phyloP scores from a whole-genome alignment of 2,329 filamentous ascomycete genomes.

The Xylaria sp. region DNA sequence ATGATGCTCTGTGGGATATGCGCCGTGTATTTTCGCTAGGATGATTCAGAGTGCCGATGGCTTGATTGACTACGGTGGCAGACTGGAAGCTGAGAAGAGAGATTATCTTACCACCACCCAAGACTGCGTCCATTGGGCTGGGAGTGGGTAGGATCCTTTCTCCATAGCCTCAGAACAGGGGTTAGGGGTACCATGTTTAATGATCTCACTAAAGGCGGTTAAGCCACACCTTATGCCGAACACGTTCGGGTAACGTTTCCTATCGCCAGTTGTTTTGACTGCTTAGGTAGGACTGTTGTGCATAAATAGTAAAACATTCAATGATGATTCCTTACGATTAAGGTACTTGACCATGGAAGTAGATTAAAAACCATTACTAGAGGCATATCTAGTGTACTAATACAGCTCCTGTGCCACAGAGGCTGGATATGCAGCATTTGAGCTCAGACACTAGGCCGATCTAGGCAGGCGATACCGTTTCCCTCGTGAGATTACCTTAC shows the following conservation, averaged over 20 bases:
- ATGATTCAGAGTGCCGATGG: not conserved
- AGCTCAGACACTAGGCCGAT: slow-evolving; percentile 9
- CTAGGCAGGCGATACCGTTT: slow-evolving; percentile 17
- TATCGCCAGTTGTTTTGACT: too few relatives aligned
- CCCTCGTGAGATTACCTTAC: not conserved
- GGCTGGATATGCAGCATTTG: not conserved
- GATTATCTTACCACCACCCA: slow-evolving; percentile 9
- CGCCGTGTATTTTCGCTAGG: slow-evolving; percentile 8
- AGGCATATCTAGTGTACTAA: too few relatives aligned
- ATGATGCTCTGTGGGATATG: not conserved
- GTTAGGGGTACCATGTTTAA: slow-evolving; percentile 22
- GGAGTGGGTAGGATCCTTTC: slow-evolving; percentile 18
- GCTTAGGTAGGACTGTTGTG: too few relatives aligned
- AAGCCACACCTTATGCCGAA: slow-evolving; percentile 6
- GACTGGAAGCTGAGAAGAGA: not conserved
- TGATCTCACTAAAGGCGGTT: not conserved
- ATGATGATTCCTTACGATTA: too few relatives aligned
- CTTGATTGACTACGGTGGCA: not conserved
- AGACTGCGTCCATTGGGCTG: slow-evolving; percentile 5
- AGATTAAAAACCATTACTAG: not conserved
- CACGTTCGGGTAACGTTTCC: not conserved
- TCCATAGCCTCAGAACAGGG: slow-evolving; percentile 24
- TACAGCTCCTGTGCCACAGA: too few relatives aligned
- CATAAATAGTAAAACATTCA: too few relatives aligned
- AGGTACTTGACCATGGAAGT: too few relatives aligned